Evolutionary conservation across 768 basidiomycete genomes (phyloP).

Genomic region (Cystofilobasidium capitatum): DNA sequence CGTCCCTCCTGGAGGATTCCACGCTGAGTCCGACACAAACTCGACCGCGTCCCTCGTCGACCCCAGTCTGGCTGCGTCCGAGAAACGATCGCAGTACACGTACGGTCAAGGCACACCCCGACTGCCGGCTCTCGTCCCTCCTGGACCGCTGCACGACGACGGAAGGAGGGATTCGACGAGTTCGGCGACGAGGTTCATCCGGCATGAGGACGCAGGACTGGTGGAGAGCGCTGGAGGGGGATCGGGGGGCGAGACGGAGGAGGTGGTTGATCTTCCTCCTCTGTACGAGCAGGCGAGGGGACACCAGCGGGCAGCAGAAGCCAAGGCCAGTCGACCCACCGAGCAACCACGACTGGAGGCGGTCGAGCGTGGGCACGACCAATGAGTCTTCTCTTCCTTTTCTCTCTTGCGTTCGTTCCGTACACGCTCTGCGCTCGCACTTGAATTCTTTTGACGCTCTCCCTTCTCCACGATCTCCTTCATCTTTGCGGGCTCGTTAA

Average conservation of each 20-base stretch:
- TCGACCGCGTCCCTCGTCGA: background rate
- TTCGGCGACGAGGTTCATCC: constrained; percentile 10
- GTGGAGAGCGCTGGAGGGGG: background rate
- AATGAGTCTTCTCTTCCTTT: no score
- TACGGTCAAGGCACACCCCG: background rate
- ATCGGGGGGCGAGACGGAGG: background rate
- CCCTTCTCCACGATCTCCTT: no score
- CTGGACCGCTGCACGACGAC: background rate
- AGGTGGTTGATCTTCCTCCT: constrained; percentile 21
- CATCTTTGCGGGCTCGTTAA: no score
- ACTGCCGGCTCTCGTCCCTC: background rate
- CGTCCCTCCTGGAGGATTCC: constrained; percentile 11
- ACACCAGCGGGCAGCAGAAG: background rate
- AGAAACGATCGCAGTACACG: constrained; percentile 15
- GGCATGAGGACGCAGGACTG: constrained; percentile 22
- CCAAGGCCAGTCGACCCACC: no score
- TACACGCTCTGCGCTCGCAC: no score
- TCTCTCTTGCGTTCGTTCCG: no score
- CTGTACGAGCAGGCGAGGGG: constrained; percentile 14
- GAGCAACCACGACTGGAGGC: no score
- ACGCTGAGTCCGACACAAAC: background rate
- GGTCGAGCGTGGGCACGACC: no score
- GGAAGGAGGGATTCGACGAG: background rate
- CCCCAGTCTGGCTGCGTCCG: constrained; percentile 9
- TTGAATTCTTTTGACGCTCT: no score